These are phyloP conservation scores for Suillus ampliporus DNA, from an alignment of 768 basidiomycete species.

Conservation along the genomic window DNA sequence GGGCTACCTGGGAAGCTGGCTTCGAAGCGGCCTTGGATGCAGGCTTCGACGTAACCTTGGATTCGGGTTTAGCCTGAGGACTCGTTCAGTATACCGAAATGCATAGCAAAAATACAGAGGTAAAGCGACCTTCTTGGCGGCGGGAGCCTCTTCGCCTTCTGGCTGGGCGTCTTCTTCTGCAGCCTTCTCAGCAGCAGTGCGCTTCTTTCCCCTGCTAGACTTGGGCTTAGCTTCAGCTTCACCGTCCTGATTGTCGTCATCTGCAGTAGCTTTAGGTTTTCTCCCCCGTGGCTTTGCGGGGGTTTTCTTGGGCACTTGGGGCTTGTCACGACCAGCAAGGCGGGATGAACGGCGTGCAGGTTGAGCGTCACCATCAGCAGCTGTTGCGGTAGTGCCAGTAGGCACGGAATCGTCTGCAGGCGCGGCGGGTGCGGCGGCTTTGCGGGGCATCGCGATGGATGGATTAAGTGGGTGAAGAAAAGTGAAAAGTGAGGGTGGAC, in stretches of 20 bases:
- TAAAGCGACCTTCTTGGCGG: constrained; percentile 66
- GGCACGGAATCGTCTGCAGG: constrained; percentile 34
- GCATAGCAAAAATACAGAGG: constrained; percentile 14
- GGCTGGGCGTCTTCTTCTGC: constrained; percentile 43
- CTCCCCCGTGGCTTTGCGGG: constrained; percentile 64
- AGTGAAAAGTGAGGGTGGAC: constrained; percentile 30
- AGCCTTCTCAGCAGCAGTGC: constrained; percentile 47
- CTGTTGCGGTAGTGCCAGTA: neutral
- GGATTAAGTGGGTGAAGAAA: constrained; percentile 15
- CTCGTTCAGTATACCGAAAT: constrained; percentile 8
- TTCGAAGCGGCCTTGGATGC: constrained; percentile 45
- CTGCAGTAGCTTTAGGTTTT: constrained; percentile 44
- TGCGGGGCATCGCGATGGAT: constrained; percentile 63
- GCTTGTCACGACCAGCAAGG: constrained; percentile 75
- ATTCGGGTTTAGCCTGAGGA: constrained; percentile 44
- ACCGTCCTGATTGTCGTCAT: constrained; percentile 45
- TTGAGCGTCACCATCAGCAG: constrained; percentile 35
- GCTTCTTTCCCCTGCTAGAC: constrained; percentile 60
- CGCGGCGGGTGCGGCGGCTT: constrained; percentile 56
- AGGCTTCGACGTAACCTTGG: constrained; percentile 36
- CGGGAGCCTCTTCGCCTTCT: constrained; percentile 50
- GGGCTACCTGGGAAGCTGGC: constrained; percentile 42
- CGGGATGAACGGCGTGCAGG: constrained; percentile 75
- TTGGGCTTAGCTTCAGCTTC: constrained; percentile 51
- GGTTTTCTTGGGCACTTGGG: constrained; percentile 60